Base-by-base conservation (phyloP, 768 basidiomycete genomes). In the Russula olivacea region DNA sequence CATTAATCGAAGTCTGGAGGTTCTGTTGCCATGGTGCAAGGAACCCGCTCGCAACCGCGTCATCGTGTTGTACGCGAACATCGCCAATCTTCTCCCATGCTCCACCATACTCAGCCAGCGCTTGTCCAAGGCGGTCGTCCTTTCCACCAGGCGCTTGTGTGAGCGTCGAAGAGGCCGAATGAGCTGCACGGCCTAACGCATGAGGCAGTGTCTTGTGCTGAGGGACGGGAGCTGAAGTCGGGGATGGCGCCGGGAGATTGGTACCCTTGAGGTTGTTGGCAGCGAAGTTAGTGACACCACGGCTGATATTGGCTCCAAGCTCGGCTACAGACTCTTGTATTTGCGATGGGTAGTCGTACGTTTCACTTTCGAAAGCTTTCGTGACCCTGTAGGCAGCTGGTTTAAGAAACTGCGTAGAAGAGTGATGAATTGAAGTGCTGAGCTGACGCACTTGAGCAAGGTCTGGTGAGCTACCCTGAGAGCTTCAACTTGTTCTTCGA, bases 121-220 rank as follows among this genome's bases (percentile, higher is more conserved):
- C 90, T 72, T 83, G 85, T 30, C 85, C 88, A 32, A 98, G 82
- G 67, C 86, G 84, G 68, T 91, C 87, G 0, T 78, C 75, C 28
- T 77, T 79, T 6, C 78, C 74, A 30, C 79, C 78, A 3, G 78
- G 72, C 1, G 78, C 76, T 2, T 68, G 65, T n/a, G 76, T 75
- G 34, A 89, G 70, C 12, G 76, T 74, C 6, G 72, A 72, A 2
- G 85, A 80, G 0, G 86, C 90, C 10, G 76, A 71, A 41, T 83
- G 81, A 0, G 94, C 85, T 0, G 95, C 88, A 55, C 97, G 88
- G 21, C 86, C 81, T 57, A 98, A 83, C 0, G 97, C 96, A 69
- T 98, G 97, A 0, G 97, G 92, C 57, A 98, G 88, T 0, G 97
- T 98, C 85, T 98, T 98, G 79, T 94, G 93, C 69, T 87, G 88